phyloP scores from a whole-genome alignment of 257 asterid genomes.

The Thymus quinquecostatus region DNA sequence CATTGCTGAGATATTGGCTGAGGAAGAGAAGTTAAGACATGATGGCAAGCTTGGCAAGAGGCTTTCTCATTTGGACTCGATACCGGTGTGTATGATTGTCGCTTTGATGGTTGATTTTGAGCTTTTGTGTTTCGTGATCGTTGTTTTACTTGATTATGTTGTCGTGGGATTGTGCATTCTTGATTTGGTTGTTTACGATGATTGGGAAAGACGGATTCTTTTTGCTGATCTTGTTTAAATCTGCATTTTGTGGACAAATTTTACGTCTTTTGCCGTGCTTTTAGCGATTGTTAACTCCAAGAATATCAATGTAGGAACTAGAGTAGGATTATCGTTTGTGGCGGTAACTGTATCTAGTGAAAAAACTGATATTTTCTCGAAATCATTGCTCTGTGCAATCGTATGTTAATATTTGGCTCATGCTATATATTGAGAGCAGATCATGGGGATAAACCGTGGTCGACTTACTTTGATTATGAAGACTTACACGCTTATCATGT shows the following conservation, averaged over 20 bases:
- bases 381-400: conserved; percentile 9
- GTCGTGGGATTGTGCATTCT: conserved; percentile 11
- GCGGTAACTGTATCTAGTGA: not conserved
- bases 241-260: not conserved
- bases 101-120: not conserved
- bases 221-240: not conserved
- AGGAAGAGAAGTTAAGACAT: conserved; percentile 54
- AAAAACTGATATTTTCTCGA: not conserved
- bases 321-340: not conserved
- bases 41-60: conserved; percentile 73
- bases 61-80: conserved; percentile 91
- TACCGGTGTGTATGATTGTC: conserved; percentile 58
- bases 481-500: conserved; percentile 40
- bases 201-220: not conserved
- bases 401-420: not conserved
- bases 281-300: conserved; percentile 3
- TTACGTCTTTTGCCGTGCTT: not conserved
- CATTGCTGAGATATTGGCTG: conserved; percentile 75
- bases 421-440: not conserved
- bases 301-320: not conserved
- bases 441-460: not conserved
- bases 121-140: conserved; percentile 20
- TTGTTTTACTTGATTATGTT: conserved; percentile 4
- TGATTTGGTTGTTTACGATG: conserved; percentile 25
- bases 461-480: conserved; percentile 25